phyloP scores from a whole-genome alignment of 148 eudicot species.

The Cornus suecica region DNA sequence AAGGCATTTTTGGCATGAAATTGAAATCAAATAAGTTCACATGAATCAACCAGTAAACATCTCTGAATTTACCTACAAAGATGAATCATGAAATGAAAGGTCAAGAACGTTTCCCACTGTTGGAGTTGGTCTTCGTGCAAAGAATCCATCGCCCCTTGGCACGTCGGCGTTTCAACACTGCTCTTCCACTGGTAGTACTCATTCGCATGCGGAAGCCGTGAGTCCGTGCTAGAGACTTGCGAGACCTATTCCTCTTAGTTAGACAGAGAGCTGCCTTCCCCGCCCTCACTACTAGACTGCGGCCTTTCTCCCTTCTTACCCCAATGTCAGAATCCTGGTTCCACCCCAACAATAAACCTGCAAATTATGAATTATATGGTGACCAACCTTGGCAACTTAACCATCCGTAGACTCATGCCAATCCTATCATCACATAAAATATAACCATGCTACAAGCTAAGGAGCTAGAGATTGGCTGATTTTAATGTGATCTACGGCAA shows the following conservation, averaged over 20 bases:
- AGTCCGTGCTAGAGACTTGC: slow-evolving; percentile 78
- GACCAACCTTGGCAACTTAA: not conserved
- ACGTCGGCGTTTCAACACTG: slow-evolving; percentile 70
- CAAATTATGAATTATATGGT: not conserved
- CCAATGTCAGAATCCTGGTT: slow-evolving; percentile 37
- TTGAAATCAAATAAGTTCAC: slow-evolving; percentile 8
- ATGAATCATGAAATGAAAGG: slow-evolving; percentile 6
- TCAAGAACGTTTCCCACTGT: slow-evolving; percentile 57
- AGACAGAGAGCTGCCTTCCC: slow-evolving; percentile 63
- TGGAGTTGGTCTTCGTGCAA: slow-evolving; percentile 77
- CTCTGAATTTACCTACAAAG: slow-evolving; percentile 19
- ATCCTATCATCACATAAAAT: not conserved
- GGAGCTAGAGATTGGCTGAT: not conserved
- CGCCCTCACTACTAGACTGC: slow-evolving; percentile 66
- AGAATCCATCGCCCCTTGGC: slow-evolving; percentile 82
- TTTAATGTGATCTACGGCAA: not conserved
- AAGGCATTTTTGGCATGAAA: not conserved
- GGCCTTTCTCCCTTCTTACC: slow-evolving; percentile 31
- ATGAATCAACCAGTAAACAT: not conserved
- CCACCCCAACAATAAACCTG: slow-evolving; percentile 71
- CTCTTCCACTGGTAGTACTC: slow-evolving; percentile 91
- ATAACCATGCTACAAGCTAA: not conserved
- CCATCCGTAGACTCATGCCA: no score
- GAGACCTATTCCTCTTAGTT: slow-evolving; percentile 76
- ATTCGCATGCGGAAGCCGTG: slow-evolving; percentile 78